Base-by-base conservation (phyloP, 352 stramenopile genomes). In the Globisporangium viniferum region DNA sequence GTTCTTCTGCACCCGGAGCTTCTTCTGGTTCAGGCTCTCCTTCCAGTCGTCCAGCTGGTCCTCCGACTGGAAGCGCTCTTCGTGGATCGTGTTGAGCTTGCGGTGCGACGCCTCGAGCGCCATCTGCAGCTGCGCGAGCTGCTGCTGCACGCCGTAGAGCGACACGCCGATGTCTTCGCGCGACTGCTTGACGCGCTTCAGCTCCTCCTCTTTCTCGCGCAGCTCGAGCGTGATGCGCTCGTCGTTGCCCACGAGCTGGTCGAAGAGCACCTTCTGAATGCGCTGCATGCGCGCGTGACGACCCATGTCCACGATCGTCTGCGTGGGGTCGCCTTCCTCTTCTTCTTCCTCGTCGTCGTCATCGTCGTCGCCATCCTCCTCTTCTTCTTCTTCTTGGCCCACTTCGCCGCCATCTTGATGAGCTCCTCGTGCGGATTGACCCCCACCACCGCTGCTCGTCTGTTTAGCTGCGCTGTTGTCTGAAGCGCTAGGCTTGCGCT, bases 121-220 rank as follows among this genome's bases (percentile, higher is more conserved):
- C 46, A 97, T 81, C 64, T 99, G 95, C 10, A 98, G 78, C 64
- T 92, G 81, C 20, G 94, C 93, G 5, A 99, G 85, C 69, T 98
- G 96, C 69, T 98, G 94, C 70, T 99, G 96, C 62, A 98, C 82
- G 20, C 91, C 90, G 67, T 99, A 98, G 31, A 99, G 77, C 61
- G 95, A 78, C 53, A 98, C 93, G 65, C 94, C 95, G 5, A 96
- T 77, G 67, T 96, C 82, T 73, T 98, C 95, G 22, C 95, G 88
- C 46, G 78, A 69, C 56, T 82, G 71, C 69, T 91, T 92, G 46
- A 85, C 73, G 9, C 85, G 80, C 48, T 78, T 77, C 3, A 93
- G 71, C 56, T 94, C 86, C 49, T 92, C 86, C 55, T 93, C 83
- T 61, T 90, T 92, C 64, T 93, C 84, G 22, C 84, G 84, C 48